A percentile compares a stretch with the other conserved stretches of the same genome.
Conservation (phyloP, 2,329 filamentous ascomycete genomes). For the Phyllachora maydis region DNA sequence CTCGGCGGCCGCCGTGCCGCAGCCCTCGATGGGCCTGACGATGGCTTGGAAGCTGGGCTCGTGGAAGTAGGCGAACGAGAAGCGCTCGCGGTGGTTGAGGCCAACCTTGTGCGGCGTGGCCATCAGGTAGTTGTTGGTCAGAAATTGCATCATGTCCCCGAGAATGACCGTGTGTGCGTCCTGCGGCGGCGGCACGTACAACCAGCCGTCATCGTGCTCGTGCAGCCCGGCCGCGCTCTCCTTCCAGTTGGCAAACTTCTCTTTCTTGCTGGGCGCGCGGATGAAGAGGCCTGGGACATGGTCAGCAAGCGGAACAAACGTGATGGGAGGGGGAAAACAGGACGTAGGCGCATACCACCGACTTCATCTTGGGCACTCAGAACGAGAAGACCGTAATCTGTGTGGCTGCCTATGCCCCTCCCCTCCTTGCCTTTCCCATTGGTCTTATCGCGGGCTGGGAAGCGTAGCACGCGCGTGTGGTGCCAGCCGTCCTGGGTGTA, state of each 20-base stretch:
- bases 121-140: conserved; percentile 21
- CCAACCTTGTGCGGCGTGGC: conserved; percentile 29
- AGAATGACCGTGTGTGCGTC: conserved; percentile 27
- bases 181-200: conserved; percentile 21
- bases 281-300: conserved; percentile 18
- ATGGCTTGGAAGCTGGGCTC: conserved; percentile 26
- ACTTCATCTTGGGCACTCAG: conserved; percentile 27
- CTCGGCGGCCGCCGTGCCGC: conserved; percentile 10
- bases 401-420: conserved; percentile 28
- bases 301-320: neutral
- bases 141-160: conserved; percentile 29
- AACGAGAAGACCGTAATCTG: conserved; percentile 28
- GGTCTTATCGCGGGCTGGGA: conserved; percentile 12
- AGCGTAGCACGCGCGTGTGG: conserved; percentile 25
- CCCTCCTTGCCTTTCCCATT: conserved; percentile 27
- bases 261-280: conserved; percentile 17
- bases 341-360: conserved; percentile 15
- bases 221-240: conserved; percentile 19
- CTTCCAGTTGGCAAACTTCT: conserved; percentile 22
- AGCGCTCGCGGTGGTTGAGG: conserved; percentile 23
- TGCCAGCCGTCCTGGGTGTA: conserved; percentile 28
- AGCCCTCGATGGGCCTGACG: conserved; percentile 16
- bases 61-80: conserved; percentile 28
- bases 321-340: conserved; percentile 2
- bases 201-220: conserved; percentile 22